Percentiles rank a stretch among this genome's conserved stretches.
Conservation (phyloP, 1,139 yeast species). For the Suhomyces terraborum region DNA sequence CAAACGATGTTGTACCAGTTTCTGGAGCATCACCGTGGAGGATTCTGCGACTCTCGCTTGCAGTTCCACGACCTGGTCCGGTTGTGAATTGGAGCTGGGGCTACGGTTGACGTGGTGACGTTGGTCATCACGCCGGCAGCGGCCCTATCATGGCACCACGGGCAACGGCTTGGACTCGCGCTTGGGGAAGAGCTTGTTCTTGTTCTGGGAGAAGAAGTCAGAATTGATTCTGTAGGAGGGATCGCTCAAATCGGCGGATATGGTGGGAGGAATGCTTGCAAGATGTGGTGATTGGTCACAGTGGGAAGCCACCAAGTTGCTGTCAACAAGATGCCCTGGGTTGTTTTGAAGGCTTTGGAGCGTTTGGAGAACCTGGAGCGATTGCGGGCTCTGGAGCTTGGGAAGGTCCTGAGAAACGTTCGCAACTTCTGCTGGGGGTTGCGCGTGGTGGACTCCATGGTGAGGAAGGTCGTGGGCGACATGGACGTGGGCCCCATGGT, state of each 20-base stretch:
- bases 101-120: conserved; percentile 1
- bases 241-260: not conserved
- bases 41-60: too few relatives aligned
- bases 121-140: not conserved
- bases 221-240: conserved; percentile 14
- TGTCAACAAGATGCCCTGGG: not conserved
- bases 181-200: conserved; percentile 15
- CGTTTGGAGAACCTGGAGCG: conserved; percentile 1
- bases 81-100: too few relatives aligned
- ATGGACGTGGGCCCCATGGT: not conserved
- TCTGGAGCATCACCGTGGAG: too few relatives aligned
- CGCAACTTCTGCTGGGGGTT: not conserved
- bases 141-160: conserved; percentile 7
- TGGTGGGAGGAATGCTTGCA: not conserved
- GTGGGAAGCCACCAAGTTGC: not conserved
- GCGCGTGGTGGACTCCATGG: not conserved
- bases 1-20: too few relatives aligned
- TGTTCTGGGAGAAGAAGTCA: conserved; percentile 16
- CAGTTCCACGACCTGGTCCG: too few relatives aligned
- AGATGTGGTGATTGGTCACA: not conserved
- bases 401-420: conserved; percentile 1
- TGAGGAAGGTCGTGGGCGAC: not conserved
- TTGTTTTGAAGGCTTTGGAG: conserved; percentile 1
- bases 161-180: conserved; percentile 12
- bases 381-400: conserved; percentile 2